Evolutionary conservation across 768 basidiomycete species (phyloP).

Genomic region (Galerina marginata): DNA sequence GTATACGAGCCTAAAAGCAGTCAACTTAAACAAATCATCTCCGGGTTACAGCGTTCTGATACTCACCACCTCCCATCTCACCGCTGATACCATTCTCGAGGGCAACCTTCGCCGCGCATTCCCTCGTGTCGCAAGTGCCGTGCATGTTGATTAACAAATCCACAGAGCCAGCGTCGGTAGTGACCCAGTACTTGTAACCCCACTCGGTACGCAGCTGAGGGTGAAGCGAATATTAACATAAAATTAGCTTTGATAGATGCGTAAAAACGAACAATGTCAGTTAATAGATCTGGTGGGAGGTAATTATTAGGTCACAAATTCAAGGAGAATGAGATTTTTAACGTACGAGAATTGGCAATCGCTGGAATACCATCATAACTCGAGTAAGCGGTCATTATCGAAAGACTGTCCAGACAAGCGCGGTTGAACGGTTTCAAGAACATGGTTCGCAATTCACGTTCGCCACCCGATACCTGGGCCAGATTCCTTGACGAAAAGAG

Average conservation of each 20-base stretch:
- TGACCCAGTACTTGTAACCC: constrained; percentile 71
- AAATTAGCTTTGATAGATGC: neutral
- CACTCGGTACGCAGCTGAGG: constrained; percentile 65
- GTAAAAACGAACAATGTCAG: constrained; percentile 51
- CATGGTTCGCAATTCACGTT: constrained; percentile 65
- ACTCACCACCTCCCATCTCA: constrained; percentile 69
- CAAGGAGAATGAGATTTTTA: too few relatives aligned
- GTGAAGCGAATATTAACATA: neutral
- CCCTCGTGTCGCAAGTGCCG: constrained; percentile 60
- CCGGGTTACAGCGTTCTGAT: too few relatives aligned
- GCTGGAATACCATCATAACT: constrained; percentile 73
- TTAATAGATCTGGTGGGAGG: constrained; percentile 49
- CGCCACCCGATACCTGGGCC: constrained; percentile 69
- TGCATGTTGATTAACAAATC: constrained; percentile 62
- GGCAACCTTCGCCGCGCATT: constrained; percentile 62
- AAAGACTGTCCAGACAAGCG: constrained; percentile 62
- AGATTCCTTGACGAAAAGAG: constrained; percentile 51
- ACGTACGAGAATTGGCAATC: constrained; percentile 57
- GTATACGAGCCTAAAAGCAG: constrained; percentile 51
- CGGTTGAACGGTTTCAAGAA: constrained; percentile 68
- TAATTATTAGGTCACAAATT: neutral
- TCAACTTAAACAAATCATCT: neutral
- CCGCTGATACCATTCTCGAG: constrained; percentile 60
- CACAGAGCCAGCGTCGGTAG: constrained; percentile 64
- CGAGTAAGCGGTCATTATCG: constrained; percentile 76